Base-by-base conservation (phyloP, 176 grass and related monocot genomes). In the Olyra latifolia region DNA sequence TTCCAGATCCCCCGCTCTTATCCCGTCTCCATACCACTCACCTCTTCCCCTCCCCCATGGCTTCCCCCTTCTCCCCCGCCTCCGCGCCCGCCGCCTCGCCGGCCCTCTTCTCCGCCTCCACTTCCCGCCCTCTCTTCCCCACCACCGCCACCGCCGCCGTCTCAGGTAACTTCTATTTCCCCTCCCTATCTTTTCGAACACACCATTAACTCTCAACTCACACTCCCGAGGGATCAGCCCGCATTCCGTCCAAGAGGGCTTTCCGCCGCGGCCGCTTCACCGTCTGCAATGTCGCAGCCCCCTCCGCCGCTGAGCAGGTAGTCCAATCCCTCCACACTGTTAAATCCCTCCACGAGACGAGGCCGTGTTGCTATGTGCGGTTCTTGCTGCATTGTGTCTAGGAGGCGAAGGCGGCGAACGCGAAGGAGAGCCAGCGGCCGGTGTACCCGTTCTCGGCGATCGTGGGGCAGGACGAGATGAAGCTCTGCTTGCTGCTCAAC, bases 381-480 rank as follows among this genome's bases (percentile, higher is more conserved):
- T 62, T 46, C 42, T 63, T 25, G 52, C 12, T 13, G 71, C 22
- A 38, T 73, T 55, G 49, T 17, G 22, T 24, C n/a, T 39, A 80
- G 76, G 67, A 75, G 53, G 58, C 59, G 14, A 72, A 65, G 83
- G 46, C 72, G 47, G 10, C 58, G 83, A 60, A 5, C 12, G 86
- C 86, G 19, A 93, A 89, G 80, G 96, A 93, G 82, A 91, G 27
- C 66, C 96, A 95, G 83, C 83, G 96, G 6, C 96, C 90, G 43
- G 96, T 99, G 58, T 99, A 88, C 79, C 96, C 96, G 28, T 99
- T 99, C 72, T 80, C 92, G 53, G 96, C 96, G 52, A 99, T 99
- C 45, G 96, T 99, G 17, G 96, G 96, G 32, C 96, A 99, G 86
- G 96, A 99, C 62, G 96, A 99, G 96, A 99, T 99, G 96, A 99